Evolutionary conservation across 108 stramenopile species (phyloP).

Genomic region (Cyclotella choctawhatcheeana): DNA sequence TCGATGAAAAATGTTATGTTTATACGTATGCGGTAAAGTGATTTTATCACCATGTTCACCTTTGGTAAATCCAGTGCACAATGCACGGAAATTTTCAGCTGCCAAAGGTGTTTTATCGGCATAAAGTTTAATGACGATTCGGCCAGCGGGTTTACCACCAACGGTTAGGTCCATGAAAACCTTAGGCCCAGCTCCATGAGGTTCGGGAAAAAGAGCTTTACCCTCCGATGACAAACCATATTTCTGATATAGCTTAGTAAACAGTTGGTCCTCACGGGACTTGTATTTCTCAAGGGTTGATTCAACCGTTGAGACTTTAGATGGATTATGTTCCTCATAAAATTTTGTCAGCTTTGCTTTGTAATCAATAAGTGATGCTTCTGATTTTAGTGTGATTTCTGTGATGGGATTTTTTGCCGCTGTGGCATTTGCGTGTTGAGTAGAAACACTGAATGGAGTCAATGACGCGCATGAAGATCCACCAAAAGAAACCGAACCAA

Average conservation of each 20-base stretch:
- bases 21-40: slow-evolving; percentile 26
- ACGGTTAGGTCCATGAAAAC: slow-evolving; percentile 64
- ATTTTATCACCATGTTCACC: slow-evolving; percentile 48
- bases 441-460: slow-evolving; percentile 1
- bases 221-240: slow-evolving; percentile 35
- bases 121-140: slow-evolving; percentile 82
- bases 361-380: no score
- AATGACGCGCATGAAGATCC: neutral
- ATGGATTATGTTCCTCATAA: slow-evolving; percentile 58
- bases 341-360: slow-evolving; percentile 46
- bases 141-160: slow-evolving; percentile 61
- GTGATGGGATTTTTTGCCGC: no score
- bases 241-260: slow-evolving; percentile 60
- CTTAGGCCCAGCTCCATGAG: slow-evolving; percentile 7
- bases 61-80: slow-evolving; percentile 74
- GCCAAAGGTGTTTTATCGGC: slow-evolving; percentile 83
- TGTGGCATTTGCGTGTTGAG: neutral
- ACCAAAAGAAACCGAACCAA: neutral
- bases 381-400: no score
- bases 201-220: neutral
- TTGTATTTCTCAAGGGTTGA: slow-evolving; percentile 53
- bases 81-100: slow-evolving; percentile 86
- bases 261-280: slow-evolving; percentile 56
- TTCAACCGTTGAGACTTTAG: slow-evolving; percentile 54
- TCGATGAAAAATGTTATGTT: slow-evolving; percentile 67